phyloP scores from a whole-genome alignment of 805 yeast species.

The Gaillardinia entomophila region DNA sequence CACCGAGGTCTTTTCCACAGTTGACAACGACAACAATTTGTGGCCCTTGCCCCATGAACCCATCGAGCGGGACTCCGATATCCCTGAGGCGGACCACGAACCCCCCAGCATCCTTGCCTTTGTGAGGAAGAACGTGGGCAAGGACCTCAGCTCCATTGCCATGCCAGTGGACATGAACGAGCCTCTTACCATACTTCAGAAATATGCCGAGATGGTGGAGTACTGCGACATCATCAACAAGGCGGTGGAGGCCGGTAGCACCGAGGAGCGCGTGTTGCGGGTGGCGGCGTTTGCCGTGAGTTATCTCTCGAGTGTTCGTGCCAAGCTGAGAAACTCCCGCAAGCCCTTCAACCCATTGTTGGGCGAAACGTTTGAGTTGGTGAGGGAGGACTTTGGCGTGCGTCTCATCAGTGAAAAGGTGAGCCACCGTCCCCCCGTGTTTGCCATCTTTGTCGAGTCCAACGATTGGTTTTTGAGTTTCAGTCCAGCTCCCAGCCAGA shows the following conservation, averaged over 20 bases:
- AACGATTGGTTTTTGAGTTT: constrained; percentile 63
- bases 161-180: constrained; percentile 96
- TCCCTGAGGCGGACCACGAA: constrained; percentile 50
- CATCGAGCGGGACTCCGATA: constrained; percentile 51
- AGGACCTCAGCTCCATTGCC: constrained; percentile 76
- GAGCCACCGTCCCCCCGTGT: constrained; percentile 77
- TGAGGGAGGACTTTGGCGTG: constrained; percentile 74
- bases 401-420: constrained; percentile 82
- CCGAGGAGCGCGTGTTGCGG: constrained; percentile 56
- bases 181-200: constrained; percentile 79
- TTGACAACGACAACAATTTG: constrained; percentile 33
- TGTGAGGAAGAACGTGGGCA: constrained; percentile 86
- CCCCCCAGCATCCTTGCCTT: constrained; percentile 84
- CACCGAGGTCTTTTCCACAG: constrained; percentile 12
- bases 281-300: constrained; percentile 83
- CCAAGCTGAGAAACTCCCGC: constrained; percentile 68
- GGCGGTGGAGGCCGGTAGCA: constrained; percentile 42
- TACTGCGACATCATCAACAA: constrained; percentile 61
- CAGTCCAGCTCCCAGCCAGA: constrained; percentile 71
- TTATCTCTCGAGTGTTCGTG: constrained; percentile 62
- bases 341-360: constrained; percentile 94
- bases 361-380: constrained; percentile 90
- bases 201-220: constrained; percentile 75
- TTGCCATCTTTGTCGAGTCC: constrained; percentile 76
- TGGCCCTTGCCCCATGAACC: constrained; percentile 59